Conservation (phyloP, 23 red algal genomes). For the Porphyridium purpureum region DNA sequence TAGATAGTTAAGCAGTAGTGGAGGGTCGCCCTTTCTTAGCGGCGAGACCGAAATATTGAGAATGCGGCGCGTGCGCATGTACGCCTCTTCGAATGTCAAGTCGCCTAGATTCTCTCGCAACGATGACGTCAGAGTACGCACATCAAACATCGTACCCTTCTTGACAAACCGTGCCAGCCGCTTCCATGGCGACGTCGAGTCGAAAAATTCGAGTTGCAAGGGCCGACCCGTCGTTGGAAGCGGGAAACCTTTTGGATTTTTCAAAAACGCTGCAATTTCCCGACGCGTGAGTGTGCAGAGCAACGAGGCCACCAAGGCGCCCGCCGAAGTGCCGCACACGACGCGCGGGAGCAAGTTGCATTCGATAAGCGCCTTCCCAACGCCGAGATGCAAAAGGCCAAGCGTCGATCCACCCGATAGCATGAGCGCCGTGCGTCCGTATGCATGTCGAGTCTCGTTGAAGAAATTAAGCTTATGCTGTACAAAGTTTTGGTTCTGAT, state of each 20-base stretch:
- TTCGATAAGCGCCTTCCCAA: slow-evolving; percentile 59
- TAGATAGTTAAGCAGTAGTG: slow-evolving; percentile 85
- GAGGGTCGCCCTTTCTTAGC: slow-evolving; percentile 27
- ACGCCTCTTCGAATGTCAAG: slow-evolving; percentile 89
- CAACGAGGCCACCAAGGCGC: slow-evolving; percentile 67
- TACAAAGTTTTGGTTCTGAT: slow-evolving; percentile 5
- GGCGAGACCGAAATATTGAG: slow-evolving; percentile 89
- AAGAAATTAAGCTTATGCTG: slow-evolving; percentile 60
- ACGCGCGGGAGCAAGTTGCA: slow-evolving; percentile 65
- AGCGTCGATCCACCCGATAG: slow-evolving; percentile 77
- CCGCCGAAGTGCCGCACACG: slow-evolving; percentile 78
- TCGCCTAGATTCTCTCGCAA: slow-evolving; percentile 78
- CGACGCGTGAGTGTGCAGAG: slow-evolving; percentile 54
- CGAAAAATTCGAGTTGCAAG: slow-evolving; percentile 65
- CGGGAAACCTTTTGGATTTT: slow-evolving; percentile 9
- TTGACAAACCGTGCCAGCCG: slow-evolving; percentile 25
- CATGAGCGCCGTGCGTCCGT: slow-evolving; percentile 87
- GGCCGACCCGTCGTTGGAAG: slow-evolving; percentile 29
- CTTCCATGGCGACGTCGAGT: slow-evolving; percentile 7
- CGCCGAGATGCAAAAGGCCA: slow-evolving; percentile 85
- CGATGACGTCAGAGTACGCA: slow-evolving; percentile 48
- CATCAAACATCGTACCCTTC: slow-evolving; percentile 53
- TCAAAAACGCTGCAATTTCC: slow-evolving; percentile 36
- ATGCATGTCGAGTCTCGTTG: slow-evolving; percentile 89
- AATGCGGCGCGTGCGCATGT: slow-evolving; percentile 80